Base-by-base conservation (phyloP, 768 basidiomycete genomes). In the Hypholoma sublateritium region DNA sequence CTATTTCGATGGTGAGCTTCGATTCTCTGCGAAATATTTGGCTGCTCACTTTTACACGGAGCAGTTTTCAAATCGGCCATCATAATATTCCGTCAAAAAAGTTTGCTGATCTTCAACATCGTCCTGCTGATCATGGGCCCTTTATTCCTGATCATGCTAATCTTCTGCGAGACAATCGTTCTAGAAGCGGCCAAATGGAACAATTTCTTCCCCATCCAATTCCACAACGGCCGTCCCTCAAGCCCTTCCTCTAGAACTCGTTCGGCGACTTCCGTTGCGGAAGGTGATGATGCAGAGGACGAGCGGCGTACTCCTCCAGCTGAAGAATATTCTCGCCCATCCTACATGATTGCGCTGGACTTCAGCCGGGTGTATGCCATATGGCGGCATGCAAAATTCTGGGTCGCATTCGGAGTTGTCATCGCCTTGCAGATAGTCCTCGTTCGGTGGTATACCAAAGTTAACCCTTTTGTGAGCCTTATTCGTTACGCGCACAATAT, bases 1-100 rank as follows among this genome's bases (percentile, higher is more conserved):
- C 4, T 91, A 89, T 70, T 90, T 92, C 63, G 91, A 93, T 64
- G 44, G 91, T 92, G 62, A 70, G 87, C 65, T 9, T 53, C 32
- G 14, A 16, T 13, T 24, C 19, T 25, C 36, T n/a, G 12, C 46
- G 19, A 55, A 16, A 14, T 25, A 35, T 7, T 56, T 54, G 21
- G 16, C 21, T n/a, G 6, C 34, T 45, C 21, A 14, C 47, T 7
- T 22, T 12, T 50, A 13, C 11, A 24, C 46, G 24, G 53, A 17
- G 14, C 59, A 91, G 90, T 92, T 16, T 86, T 90, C 60, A 83
- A 81, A 51, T 59, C 70, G 1, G 58, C 74, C 11, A 66, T 91
- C 47, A 62, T 90, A 3, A 67, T 88, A 0, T 81, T 92, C 63
- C 72, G 83, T 0, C 70, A 85, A 22, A 68, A 72, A 32, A 61